These are phyloP conservation scores for Rhamnella rubrinervis DNA, from an alignment of 331 rosid genomes.

Conservation along the genomic window DNA sequence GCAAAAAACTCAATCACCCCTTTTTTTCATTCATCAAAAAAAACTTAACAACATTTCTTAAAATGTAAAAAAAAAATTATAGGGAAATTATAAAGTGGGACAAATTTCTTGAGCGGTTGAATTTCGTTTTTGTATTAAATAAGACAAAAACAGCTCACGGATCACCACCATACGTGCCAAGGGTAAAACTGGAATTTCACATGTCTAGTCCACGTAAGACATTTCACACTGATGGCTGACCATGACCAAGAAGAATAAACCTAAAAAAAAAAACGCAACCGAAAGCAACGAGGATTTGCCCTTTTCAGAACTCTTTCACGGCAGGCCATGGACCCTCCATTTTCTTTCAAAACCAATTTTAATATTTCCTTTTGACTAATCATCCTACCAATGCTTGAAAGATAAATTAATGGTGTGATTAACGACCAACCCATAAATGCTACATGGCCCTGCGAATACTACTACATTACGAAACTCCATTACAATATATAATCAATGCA, in stretches of 20 bases:
- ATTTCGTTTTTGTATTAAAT: too few relatives aligned
- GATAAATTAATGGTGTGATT: constrained; percentile 11
- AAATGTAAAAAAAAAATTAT: too few relatives aligned
- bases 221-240: too few relatives aligned
- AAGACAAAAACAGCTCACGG: too few relatives aligned
- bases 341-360: constrained; percentile 8
- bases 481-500: constrained; percentile 7
- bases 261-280: neutral
- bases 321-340: neutral
- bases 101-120: too few relatives aligned
- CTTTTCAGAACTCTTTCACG: too few relatives aligned
- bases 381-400: too few relatives aligned
- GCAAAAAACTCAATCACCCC: too few relatives aligned
- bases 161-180: too few relatives aligned
- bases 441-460: neutral
- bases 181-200: neutral
- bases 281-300: neutral
- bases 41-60: too few relatives aligned
- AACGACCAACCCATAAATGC: constrained; percentile 14
- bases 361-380: constrained; percentile 12
- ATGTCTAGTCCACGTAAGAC: neutral
- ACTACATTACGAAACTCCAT: neutral
- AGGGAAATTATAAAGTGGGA: too few relatives aligned
- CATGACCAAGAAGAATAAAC: constrained; percentile 9
- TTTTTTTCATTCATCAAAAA: too few relatives aligned